These are phyloP conservation scores for Oleoguttula mirabilis DNA, from an alignment of 495 filamentous ascomycete genomes.

Conservation along the genomic window DNA sequence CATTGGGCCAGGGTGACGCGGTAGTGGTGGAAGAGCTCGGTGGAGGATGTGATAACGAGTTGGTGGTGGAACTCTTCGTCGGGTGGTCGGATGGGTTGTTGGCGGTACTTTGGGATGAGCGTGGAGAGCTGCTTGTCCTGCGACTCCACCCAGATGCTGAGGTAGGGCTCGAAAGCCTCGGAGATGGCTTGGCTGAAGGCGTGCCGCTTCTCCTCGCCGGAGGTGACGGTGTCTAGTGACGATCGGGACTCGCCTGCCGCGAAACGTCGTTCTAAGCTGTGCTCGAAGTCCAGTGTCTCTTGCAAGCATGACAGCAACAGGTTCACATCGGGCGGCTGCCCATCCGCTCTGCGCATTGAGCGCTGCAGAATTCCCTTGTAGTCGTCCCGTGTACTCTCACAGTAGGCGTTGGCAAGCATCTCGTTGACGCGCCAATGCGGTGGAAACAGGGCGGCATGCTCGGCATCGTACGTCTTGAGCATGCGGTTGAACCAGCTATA, in stretches of 20 bases:
- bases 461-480: conserved; percentile 90
- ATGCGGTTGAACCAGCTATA: conserved; percentile 96
- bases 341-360: conserved; percentile 65
- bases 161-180: conserved; percentile 91
- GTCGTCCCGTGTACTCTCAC: conserved; percentile 77
- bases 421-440: conserved; percentile 61
- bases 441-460: conserved; percentile 84
- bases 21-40: conserved; percentile 95
- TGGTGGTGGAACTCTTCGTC: conserved; percentile 91
- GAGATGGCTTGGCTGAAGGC: conserved; percentile 88
- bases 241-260: conserved; percentile 58
- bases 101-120: conserved; percentile 81
- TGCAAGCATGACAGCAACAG: conserved; percentile 83
- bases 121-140: conserved; percentile 81
- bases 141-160: conserved; percentile 92
- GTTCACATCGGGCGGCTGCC: conserved; percentile 80
- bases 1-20: conserved; percentile 83
- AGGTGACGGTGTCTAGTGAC: conserved; percentile 87
- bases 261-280: conserved; percentile 77
- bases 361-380: conserved; percentile 85
- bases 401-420: conserved; percentile 16
- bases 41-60: conserved; percentile 83
- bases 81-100: conserved; percentile 61
- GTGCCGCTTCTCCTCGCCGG: conserved; percentile 62
- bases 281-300: conserved; percentile 95